Evolutionary conservation across 352 stramenopile genomes (phyloP).

Genomic region (Pythium chondricola): DNA sequence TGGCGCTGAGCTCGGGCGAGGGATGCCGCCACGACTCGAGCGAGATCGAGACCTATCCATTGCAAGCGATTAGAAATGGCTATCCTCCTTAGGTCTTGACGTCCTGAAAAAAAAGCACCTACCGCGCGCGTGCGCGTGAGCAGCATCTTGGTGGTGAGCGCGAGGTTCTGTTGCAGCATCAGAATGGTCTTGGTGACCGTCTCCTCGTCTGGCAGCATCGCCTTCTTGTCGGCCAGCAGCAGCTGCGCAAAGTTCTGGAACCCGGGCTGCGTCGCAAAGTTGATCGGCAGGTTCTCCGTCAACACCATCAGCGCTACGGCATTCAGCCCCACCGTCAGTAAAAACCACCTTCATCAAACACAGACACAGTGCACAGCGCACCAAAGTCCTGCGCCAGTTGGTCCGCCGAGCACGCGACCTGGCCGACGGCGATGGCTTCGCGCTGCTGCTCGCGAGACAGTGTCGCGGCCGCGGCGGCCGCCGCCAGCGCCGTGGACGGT

Average conservation of each 20-base stretch:
- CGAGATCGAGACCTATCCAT: conserved; percentile 43
- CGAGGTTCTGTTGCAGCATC: conserved; percentile 61
- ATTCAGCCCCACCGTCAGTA: background rate
- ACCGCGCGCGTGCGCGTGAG: conserved; percentile 49
- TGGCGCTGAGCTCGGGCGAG: conserved; percentile 17
- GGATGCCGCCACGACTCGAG: conserved; percentile 62
- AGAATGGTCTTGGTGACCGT: conserved; percentile 52
- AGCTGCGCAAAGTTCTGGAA: conserved; percentile 69
- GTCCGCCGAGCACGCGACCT: conserved; percentile 37
- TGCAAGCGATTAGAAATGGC: background rate
- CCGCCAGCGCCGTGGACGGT: conserved; percentile 22
- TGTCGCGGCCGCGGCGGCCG: conserved; percentile 34
- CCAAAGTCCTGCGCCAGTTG: conserved; percentile 67
- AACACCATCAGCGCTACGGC: conserved; percentile 52
- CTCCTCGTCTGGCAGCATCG: conserved; percentile 49
- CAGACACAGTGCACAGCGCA: conserved; percentile 15
- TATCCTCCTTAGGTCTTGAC: too few relatives aligned
- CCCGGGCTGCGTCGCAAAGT: conserved; percentile 48
- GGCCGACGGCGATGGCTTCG: conserved; percentile 9
- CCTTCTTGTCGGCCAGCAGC: conserved; percentile 63
- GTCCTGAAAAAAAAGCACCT: too few relatives aligned
- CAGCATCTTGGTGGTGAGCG: conserved; percentile 67
- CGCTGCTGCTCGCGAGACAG: conserved; percentile 47
- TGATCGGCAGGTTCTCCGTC: conserved; percentile 65
- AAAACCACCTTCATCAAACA: background rate